Evolutionary conservation across 441 rosid species (phyloP), one percentile per base, ranked within the genome.

Genomic region (Kokia cookei): DNA sequence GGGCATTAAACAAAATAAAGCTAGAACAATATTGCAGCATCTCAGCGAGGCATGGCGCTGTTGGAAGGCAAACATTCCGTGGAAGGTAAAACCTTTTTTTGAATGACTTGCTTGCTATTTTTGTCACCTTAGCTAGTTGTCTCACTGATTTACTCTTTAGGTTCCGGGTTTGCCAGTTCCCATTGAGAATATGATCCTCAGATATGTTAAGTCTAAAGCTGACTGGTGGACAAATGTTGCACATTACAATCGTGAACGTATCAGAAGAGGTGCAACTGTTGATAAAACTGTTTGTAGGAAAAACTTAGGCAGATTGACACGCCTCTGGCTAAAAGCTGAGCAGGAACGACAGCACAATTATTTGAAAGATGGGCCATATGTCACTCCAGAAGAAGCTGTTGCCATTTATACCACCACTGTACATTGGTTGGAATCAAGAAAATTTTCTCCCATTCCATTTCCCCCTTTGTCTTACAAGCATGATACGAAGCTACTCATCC

Each of bases 191-290:
- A 94, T 96, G 98, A 96, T 96, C 82, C 96, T 96, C 55, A 91
- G 99, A 11, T 96, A 96, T 79, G 99, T 96, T 65, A 96, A 96
- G 78, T 88, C 97, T 53, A 96, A 96, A 82, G 99, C 99, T 71
- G 99, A 96, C 73, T 96, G 99, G 99, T 96, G 99, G 99, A 96
- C 99, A 65, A 96, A 96, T 84, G 99, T 93, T 76, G 98, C 99
- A 40, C 99, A 96, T 82, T 96, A 93, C 74, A 96, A 93, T 71
- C 97, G 99, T 80, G 99, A 93, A 78, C 98, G 99, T 69, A 93
- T 96, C 69, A 86, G 99, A 75, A 88, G 99, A 80, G 99, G 98
- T 72, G 99, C 99, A 73, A 96, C 98, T 11, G 99, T 96, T 75
- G 98, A 96, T 85, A 96, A 96, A 88, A 96, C 99, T 26, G 98